A percentile compares a stretch with the other conserved stretches of the same genome.
Conservation (phyloP, 129 eudicot species). For the Cynara cardunculus region DNA sequence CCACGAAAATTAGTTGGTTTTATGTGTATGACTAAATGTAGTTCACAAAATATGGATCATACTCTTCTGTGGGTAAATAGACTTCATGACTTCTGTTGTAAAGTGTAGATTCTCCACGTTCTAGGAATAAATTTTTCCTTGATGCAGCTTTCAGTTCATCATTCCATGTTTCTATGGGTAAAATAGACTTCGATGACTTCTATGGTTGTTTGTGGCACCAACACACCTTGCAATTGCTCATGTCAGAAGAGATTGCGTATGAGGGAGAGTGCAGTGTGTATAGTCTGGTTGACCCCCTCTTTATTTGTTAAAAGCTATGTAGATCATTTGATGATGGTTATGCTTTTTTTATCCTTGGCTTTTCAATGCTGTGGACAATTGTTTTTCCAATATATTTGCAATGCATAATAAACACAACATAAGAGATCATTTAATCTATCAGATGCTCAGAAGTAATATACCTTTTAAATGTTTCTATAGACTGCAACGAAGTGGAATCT, state of each 20-base stretch:
- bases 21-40: neutral
- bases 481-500: slow-evolving; percentile 54
- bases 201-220: neutral
- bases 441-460: neutral
- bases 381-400: neutral
- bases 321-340: neutral
- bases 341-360: neutral
- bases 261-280: neutral
- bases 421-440: neutral
- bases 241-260: neutral
- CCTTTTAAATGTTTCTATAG: slow-evolving; percentile 35
- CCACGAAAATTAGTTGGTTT: neutral
- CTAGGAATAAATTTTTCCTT: neutral
- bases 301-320: neutral
- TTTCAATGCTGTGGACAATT: neutral
- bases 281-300: neutral
- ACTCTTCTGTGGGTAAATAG: neutral
- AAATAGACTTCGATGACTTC: too few relatives aligned
- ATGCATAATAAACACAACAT: neutral
- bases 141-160: neutral
- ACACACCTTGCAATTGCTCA: neutral
- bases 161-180: neutral
- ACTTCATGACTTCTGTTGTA: neutral
- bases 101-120: neutral
- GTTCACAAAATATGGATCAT: neutral